Conservation (phyloP, 148 eudicot genomes). For the Chenopodium quinoa region DNA sequence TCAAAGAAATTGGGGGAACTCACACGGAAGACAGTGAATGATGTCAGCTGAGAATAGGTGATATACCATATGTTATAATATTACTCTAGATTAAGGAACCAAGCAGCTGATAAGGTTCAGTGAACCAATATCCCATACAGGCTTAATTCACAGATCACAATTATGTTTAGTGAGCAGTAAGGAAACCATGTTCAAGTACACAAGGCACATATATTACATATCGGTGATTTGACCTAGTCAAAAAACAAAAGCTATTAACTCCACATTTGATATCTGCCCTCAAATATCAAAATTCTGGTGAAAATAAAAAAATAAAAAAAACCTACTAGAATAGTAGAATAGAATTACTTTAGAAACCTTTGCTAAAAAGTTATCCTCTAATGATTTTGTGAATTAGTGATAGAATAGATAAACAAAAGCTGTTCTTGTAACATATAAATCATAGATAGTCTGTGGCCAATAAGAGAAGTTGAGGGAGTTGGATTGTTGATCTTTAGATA, state of each 20-base stretch:
- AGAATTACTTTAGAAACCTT: neutral
- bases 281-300: neutral
- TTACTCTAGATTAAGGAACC: neutral
- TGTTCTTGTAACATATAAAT: no score
- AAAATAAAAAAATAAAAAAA: no score
- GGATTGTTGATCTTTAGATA: no score
- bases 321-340: no score
- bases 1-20: neutral
- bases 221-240: neutral
- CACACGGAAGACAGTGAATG: neutral
- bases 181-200: neutral
- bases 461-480: no score
- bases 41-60: neutral
- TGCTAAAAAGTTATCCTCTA: neutral
- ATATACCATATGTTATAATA: neutral
- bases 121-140: neutral
- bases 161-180: neutral
- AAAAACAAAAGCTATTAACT: neutral
- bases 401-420: no score
- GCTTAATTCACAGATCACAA: neutral
- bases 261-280: neutral
- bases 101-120: neutral
- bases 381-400: no score
- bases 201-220: neutral
- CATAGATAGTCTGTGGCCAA: no score